Evolutionary conservation across 768 basidiomycete genomes (phyloP), one percentile per base, ranked within the genome.

Genomic region (Termitomyces sp.): DNA sequence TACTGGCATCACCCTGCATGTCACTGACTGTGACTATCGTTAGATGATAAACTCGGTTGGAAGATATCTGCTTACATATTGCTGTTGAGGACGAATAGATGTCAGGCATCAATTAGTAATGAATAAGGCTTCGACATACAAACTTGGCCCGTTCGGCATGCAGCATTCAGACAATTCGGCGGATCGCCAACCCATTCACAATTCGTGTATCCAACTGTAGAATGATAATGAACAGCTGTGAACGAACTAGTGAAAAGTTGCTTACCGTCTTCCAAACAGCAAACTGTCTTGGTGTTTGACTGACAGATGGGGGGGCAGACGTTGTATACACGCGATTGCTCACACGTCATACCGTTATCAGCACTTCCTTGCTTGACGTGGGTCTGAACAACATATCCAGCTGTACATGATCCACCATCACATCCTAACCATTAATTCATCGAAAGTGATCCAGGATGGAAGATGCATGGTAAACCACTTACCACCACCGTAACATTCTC

Each of bases 161-260:
- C 49, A 33, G 49, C 49, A 50, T 50, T 50, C 2, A 50, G 18
- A 33, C 49, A 50, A 50, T 50, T 50, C 33, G 49, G 49, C 12
- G 49, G 49, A 33, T 50, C 49, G 8, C 49, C 49, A 50, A 50
- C 49, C 49, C 49, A 50, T n/a, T 50, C 49, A 20, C 49, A 50
- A n/a, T 50, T 50, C 3, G 31, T n/a, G 30, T 31, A 50, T 33
- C 31, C 49, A 33, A 30, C 49, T 50, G 33, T 33, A 33, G 9
- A 20, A 31, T 22, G 18, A 50, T 18, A 20, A 50, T 50, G 31
- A 50, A 18, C 31, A 11, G 31, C 49, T 11, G 22, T 34, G 18
- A 30, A 33, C 30, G 22, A 13, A 33, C 12, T 15, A 24, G 13
- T 46, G 12, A 12, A 34, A 15, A n/a, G 13, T 50, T 50, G 18